These are phyloP conservation scores for Symbiodinium natans DNA, from an alignment of 73 alveolate genomes.

Conservation along the genomic window DNA sequence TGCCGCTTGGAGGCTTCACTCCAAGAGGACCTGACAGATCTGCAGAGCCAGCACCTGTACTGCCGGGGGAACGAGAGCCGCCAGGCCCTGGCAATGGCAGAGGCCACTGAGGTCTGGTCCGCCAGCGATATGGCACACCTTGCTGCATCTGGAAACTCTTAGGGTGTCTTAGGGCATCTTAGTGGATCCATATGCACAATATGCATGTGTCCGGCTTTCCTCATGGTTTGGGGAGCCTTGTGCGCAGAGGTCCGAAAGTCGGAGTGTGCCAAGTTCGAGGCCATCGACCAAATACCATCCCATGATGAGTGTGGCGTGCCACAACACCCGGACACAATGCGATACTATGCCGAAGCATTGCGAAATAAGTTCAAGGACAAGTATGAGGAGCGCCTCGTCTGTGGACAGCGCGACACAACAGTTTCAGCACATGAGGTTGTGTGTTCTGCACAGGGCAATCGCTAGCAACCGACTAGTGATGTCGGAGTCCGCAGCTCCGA, in stretches of 20 bases:
- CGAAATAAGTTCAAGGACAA: background rate
- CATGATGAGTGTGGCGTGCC: constrained; percentile 13
- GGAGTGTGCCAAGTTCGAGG: background rate
- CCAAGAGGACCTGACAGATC: background rate
- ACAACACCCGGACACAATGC: background rate
- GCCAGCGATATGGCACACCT: background rate
- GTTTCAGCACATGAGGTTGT: background rate
- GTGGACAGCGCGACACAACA: background rate
- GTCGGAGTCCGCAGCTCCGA: too few species aligned
- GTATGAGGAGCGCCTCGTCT: background rate
- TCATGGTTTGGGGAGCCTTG: too few species aligned
- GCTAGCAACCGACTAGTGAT: too few species aligned
- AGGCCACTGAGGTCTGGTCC: background rate
- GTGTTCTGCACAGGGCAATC: too few species aligned
- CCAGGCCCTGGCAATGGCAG: background rate
- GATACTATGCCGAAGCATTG: background rate
- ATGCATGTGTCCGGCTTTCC: too few species aligned
- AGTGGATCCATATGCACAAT: too few species aligned
- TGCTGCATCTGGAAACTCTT: background rate
- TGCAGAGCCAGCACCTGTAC: background rate
- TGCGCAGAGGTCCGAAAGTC: background rate
- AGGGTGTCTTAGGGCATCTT: too few species aligned
- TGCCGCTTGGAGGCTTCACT: background rate
- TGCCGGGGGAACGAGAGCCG: background rate
- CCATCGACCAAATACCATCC: background rate